Conservation (phyloP, 192 early-diverging fungal species). For the Jimgerdemannia flammicorona region DNA sequence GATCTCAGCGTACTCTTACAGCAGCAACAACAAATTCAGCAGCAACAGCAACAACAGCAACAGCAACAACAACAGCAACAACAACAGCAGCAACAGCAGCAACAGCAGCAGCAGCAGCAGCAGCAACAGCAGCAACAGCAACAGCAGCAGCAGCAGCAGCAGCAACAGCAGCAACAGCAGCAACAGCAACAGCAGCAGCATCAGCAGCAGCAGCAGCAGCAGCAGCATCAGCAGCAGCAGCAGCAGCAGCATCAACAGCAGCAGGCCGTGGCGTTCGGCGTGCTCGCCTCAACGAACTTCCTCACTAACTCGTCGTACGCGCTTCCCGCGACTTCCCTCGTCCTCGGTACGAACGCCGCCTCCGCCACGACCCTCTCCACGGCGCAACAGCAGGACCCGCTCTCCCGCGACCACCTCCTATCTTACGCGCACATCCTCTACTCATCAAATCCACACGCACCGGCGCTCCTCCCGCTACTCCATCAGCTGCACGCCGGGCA, state of each 20-base stretch:
- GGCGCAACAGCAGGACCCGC: neutral
- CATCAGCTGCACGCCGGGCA: constrained; percentile 49
- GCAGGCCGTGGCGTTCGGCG: neutral
- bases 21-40: constrained; percentile 6
- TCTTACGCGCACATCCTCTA: constrained; percentile 62
- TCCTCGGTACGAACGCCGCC: neutral
- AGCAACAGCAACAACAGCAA: neutral
- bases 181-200: neutral
- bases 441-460: constrained; percentile 46
- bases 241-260: neutral
- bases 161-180: neutral
- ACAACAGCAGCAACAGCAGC: neutral
- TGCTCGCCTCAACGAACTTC: neutral
- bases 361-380: neutral
- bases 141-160: neutral
- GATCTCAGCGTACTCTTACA: neutral
- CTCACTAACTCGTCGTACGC: neutral
- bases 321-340: constrained; percentile 2
- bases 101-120: neutral
- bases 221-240: neutral
- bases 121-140: neutral
- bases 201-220: neutral
- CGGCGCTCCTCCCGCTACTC: constrained; percentile 45
- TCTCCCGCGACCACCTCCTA: constrained; percentile 52
- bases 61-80: neutral